These are phyloP conservation scores for Phlebiopsis flavidoalba DNA, from an alignment of 768 basidiomycete genomes.

Conservation along the genomic window DNA sequence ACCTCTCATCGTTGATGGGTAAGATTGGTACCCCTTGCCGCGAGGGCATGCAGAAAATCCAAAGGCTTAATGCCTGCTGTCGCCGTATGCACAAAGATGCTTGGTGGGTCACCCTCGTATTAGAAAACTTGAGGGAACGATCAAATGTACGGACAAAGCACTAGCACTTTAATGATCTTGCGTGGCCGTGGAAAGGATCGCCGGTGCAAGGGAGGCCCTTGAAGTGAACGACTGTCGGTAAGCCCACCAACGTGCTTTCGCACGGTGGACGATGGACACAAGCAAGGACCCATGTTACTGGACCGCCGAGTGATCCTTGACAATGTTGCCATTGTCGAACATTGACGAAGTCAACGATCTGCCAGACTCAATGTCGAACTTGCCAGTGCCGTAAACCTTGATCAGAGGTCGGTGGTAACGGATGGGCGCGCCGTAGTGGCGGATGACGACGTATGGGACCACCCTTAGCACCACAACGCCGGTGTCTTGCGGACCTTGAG, in stretches of 20 bases:
- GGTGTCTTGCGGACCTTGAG: slow-evolving; percentile 88
- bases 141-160: too few relatives aligned
- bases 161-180: too few relatives aligned
- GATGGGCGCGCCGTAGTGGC: slow-evolving; percentile 99
- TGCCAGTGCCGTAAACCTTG: slow-evolving; percentile 95
- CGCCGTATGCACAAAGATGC: slow-evolving; percentile 98
- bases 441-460: slow-evolving; percentile 96
- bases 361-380: slow-evolving; percentile 91
- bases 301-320: slow-evolving; percentile 97
- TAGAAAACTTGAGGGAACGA: too few relatives aligned
- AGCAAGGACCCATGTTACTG: slow-evolving; percentile 99
- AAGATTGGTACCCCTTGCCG: slow-evolving; percentile 96
- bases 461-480: slow-evolving; percentile 88
- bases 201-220: slow-evolving; percentile 93
- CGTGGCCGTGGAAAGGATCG: too few relatives aligned
- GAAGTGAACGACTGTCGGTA: slow-evolving; percentile 98
- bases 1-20: slow-evolving; percentile 96
- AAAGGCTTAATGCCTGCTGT: slow-evolving; percentile 93
- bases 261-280: slow-evolving; percentile 94
- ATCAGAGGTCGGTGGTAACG: slow-evolving; percentile 98
- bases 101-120: slow-evolving; percentile 94
- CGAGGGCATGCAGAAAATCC: slow-evolving; percentile 95
- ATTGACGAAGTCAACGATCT: slow-evolving; percentile 90
- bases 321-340: slow-evolving; percentile 96
- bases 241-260: slow-evolving; percentile 97